These are phyloP conservation scores for Picea sitchensis DNA, from an alignment of 75 land plant genomes.

Conservation along the genomic window DNA sequence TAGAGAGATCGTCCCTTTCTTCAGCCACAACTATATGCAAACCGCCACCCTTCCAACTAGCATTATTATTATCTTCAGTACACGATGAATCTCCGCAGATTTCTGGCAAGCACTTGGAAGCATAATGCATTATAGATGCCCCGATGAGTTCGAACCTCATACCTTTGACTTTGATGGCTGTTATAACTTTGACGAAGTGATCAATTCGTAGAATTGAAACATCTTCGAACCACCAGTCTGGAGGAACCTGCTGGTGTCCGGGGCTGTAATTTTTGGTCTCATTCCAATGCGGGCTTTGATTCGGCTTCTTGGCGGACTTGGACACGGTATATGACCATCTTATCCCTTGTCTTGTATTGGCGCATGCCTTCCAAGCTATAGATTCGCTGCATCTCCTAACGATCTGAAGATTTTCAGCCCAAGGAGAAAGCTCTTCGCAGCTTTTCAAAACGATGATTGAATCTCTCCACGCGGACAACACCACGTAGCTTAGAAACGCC, in stretches of 20 bases:
- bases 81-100: slow-evolving; percentile 26
- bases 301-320: slow-evolving; percentile 44
- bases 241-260: background rate
- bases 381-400: slow-evolving; percentile 60
- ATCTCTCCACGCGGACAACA: slow-evolving; percentile 44
- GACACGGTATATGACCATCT: slow-evolving; percentile 82
- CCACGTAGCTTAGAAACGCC: slow-evolving; percentile 57
- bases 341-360: slow-evolving; percentile 89
- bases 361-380: slow-evolving; percentile 71
- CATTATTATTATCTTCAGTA: slow-evolving; percentile 11
- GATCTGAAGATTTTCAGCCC: slow-evolving; percentile 74
- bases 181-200: slow-evolving; percentile 72
- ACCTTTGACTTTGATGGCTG: slow-evolving; percentile 86
- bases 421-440: slow-evolving; percentile 73
- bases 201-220: slow-evolving; percentile 69
- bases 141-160: slow-evolving; percentile 79
- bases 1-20: slow-evolving; percentile 23
- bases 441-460: slow-evolving; percentile 72
- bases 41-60: slow-evolving; percentile 27
- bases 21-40: slow-evolving; percentile 50
- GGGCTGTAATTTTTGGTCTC: slow-evolving; percentile 28
- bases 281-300: slow-evolving; percentile 29
- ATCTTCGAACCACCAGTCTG: slow-evolving; percentile 95
- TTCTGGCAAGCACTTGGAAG: slow-evolving; percentile 77
- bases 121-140: slow-evolving; percentile 69